Evolutionary conservation across 2,329 filamentous ascomycete genomes (phyloP).

Genomic region (Penicillium sp.): DNA sequence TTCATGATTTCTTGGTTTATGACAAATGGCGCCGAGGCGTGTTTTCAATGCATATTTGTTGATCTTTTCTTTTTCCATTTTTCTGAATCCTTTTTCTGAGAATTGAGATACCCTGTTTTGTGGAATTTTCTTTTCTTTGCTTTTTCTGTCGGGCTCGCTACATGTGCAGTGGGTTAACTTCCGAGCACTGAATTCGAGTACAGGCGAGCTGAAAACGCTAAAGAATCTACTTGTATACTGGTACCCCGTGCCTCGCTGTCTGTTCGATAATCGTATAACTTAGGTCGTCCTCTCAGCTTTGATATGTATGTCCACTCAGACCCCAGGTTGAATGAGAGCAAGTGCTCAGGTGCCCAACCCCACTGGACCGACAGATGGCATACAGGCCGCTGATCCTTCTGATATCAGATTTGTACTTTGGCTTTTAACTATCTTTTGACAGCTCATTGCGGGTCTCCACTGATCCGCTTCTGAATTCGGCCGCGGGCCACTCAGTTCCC

Average conservation of each 20-base stretch:
- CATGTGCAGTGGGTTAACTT: no score
- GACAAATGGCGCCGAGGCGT: conserved; percentile 26
- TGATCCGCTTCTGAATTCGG: background rate
- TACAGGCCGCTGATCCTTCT: background rate
- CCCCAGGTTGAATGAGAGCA: no score
- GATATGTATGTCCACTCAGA: background rate
- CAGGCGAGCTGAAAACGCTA: background rate
- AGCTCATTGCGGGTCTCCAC: background rate
- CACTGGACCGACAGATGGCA: background rate
- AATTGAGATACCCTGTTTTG: conserved; percentile 24
- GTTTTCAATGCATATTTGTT: conserved; percentile 17
- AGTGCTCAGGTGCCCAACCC: no score
- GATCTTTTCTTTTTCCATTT: conserved; percentile 4
- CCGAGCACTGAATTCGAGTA: background rate
- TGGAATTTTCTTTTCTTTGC: conserved; percentile 11
- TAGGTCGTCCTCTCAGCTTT: no score
- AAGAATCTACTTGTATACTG: background rate
- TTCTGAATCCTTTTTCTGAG: conserved; percentile 9
- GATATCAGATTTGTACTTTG: background rate
- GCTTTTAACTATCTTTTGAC: background rate
- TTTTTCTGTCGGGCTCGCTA: background rate
- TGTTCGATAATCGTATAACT: no score
- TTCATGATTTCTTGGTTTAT: conserved; percentile 10
- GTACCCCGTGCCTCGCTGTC: no score
- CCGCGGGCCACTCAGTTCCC: background rate